Evolutionary conservation across 176 grass and related monocot species (phyloP).

Genomic region (Aegilops tauschii): DNA sequence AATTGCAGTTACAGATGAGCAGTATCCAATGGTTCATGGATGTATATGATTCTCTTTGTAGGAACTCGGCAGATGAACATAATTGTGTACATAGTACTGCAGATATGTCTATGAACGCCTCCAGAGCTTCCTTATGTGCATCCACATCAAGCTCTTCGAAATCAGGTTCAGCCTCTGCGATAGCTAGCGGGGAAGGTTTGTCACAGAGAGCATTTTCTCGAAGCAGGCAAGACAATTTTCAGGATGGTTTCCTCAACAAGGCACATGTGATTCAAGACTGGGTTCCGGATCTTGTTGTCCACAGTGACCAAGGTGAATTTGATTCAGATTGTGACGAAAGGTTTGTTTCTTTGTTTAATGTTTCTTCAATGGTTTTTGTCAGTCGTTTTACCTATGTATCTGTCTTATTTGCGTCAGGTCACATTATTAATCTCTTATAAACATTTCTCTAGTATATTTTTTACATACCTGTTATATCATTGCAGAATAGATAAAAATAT

Average conservation of each 20-base stretch:
- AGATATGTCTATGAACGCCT: conserved; percentile 39
- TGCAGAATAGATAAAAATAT: conserved; percentile 2
- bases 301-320: conserved; percentile 47
- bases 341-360: conserved; percentile 47
- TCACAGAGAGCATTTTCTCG: conserved; percentile 25
- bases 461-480: neutral
- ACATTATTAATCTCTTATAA: neutral
- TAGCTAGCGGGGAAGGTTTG: conserved; percentile 16
- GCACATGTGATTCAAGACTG: conserved; percentile 84
- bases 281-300: conserved; percentile 56
- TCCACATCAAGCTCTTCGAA: conserved; percentile 20
- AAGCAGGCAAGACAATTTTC: conserved; percentile 52
- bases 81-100: conserved; percentile 23
- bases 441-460: neutral
- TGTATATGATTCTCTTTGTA: conserved; percentile 59
- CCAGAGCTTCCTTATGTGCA: conserved; percentile 19
- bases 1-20: conserved; percentile 73
- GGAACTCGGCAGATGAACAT: conserved; percentile 32
- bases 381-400: neutral
- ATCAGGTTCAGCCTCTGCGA: conserved; percentile 38
- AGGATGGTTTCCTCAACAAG: conserved; percentile 65
- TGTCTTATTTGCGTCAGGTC: neutral
- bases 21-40: conserved; percentile 65
- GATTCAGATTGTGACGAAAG: conserved; percentile 86
- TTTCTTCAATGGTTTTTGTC: neutral